Conservation (phyloP, 164 flowering plant genomes). For the Houttuynia cordata region DNA sequence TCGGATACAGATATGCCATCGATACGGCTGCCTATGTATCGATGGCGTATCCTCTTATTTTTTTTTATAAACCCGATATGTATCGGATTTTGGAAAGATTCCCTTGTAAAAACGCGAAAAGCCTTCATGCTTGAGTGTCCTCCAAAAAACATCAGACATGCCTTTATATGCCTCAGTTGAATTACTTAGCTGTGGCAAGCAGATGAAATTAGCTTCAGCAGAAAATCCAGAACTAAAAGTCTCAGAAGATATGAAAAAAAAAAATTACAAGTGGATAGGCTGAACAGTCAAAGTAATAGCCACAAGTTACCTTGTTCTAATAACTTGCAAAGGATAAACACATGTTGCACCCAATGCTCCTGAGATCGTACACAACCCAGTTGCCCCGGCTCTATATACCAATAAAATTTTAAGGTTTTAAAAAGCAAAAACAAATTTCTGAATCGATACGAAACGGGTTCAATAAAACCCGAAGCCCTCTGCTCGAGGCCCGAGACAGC, state of each 20-base stretch:
- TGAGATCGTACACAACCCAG: slow-evolving; percentile 83
- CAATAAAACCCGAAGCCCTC: no score
- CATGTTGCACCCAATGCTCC: slow-evolving; percentile 96
- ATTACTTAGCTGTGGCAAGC: slow-evolving; percentile 23
- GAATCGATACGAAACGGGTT: no score
- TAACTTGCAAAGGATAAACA: slow-evolving; percentile 95
- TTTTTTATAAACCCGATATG: no score
- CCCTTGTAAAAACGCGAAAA: slow-evolving; percentile 81
- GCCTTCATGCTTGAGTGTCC: slow-evolving; percentile 60
- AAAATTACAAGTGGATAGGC: no score
- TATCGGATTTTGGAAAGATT: slow-evolving; percentile 82
- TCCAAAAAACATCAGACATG: slow-evolving; percentile 76
- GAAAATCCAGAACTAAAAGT: neutral
- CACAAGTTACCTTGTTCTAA: slow-evolving; percentile 69
- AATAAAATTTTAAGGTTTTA: slow-evolving; percentile 4
- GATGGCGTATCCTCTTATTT: no score
- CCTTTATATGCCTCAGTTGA: slow-evolving; percentile 36
- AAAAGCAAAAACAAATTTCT: neutral
- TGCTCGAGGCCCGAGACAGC: no score
- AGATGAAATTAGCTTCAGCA: neutral
- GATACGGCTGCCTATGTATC: no score
- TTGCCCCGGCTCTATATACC: slow-evolving; percentile 60
- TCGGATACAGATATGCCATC: no score
- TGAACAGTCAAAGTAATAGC: no score
- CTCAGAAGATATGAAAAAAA: neutral